Percentiles rank a stretch among this genome's conserved stretches.
Evolutionary conservation across 208 protist genomes (phyloP).

Genomic region (Willaertia magna): DNA sequence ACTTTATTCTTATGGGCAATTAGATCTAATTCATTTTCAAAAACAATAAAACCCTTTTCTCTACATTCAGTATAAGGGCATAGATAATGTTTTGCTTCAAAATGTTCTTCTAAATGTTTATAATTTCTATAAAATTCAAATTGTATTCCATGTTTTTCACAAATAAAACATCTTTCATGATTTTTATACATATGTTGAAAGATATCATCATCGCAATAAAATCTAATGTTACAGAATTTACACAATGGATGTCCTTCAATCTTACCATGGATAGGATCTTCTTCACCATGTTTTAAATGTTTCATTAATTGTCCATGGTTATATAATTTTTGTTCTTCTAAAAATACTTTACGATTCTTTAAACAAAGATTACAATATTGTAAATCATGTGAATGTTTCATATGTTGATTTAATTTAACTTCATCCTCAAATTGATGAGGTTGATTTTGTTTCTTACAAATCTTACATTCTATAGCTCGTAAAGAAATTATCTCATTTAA

Average conservation of each 20-base stretch:
- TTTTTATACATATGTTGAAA: conserved; percentile 5
- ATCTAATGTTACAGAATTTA: conserved; percentile 7
- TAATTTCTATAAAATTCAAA: conserved; percentile 5
- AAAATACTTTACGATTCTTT: conserved; percentile 8
- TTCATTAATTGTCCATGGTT: background rate
- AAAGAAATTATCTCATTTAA: background rate
- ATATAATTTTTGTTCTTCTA: background rate
- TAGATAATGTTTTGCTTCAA: background rate
- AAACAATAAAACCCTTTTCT: background rate
- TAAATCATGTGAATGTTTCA: background rate
- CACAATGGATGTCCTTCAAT: conserved; percentile 17
- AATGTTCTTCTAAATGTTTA: background rate
- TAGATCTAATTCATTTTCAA: background rate
- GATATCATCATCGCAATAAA: conserved; percentile 7
- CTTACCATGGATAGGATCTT: background rate
- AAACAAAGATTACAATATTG: background rate
- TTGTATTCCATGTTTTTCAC: background rate
- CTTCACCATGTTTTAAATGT: background rate
- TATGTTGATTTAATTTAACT: background rate
- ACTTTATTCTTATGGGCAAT: background rate
- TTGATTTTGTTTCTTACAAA: background rate
- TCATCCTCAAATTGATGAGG: background rate
- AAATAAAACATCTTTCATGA: conserved; percentile 7
- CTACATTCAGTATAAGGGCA: background rate
- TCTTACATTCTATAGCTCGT: background rate